These are phyloP conservation scores for Pseudozyma thailandica DNA, from an alignment of 1,284 basidiomycete genomes.

Conservation along the genomic window DNA sequence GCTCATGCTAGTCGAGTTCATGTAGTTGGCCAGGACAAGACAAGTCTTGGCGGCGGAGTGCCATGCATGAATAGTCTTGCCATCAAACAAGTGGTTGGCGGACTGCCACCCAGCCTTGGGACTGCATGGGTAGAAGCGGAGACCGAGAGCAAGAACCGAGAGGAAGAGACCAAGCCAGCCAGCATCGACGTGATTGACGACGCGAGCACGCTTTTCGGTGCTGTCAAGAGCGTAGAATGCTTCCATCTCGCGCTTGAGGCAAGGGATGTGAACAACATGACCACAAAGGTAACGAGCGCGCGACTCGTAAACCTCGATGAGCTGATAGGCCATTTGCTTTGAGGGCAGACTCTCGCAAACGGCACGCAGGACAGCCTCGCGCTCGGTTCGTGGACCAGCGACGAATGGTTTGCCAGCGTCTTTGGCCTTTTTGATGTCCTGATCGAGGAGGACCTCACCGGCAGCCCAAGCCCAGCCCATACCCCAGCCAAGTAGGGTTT, in stretches of 20 bases:
- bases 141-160: constrained; percentile 55
- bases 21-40: constrained; percentile 58
- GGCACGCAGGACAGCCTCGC: constrained; percentile 61
- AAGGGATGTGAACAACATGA: constrained; percentile 58
- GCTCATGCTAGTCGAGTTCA: constrained; percentile 51
- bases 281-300: constrained; percentile 51
- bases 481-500: constrained; percentile 64
- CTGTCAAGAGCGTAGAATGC: constrained; percentile 58
- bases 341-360: constrained; percentile 58
- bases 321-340: constrained; percentile 51
- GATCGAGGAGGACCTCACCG: constrained; percentile 44
- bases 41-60: constrained; percentile 58
- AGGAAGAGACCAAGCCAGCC: constrained; percentile 63
- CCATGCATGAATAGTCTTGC: constrained; percentile 58
- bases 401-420: constrained; percentile 27
- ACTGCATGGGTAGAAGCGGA: constrained; percentile 61
- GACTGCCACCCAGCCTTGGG: constrained; percentile 47
- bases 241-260: constrained; percentile 54
- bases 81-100: constrained; percentile 56
- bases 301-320: constrained; percentile 58
- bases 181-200: constrained; percentile 60
- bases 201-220: constrained; percentile 58
- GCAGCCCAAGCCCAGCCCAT: constrained; percentile 65
- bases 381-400: constrained; percentile 36
- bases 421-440: constrained; percentile 34